phyloP scores from a whole-genome alignment of 1,284 basidiomycete genomes.

The Apiotrichum akiyoshidainum region DNA sequence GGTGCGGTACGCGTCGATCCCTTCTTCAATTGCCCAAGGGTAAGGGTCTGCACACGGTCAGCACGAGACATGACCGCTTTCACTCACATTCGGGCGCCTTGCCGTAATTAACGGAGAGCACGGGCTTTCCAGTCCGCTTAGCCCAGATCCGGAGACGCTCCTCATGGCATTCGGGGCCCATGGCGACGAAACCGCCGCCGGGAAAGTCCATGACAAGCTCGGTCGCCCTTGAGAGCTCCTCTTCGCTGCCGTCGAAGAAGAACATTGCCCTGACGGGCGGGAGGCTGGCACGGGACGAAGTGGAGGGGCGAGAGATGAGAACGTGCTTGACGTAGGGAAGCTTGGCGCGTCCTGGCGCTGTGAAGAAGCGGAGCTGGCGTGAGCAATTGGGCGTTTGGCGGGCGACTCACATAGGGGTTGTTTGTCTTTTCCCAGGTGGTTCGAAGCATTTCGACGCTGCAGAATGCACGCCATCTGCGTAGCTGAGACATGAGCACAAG shows the following conservation, averaged over 20 bases:
- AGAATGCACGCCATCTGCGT: constrained; percentile 81
- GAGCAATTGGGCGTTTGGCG: not conserved
- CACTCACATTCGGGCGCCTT: constrained; percentile 92
- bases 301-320: constrained; percentile 72
- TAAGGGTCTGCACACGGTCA: constrained; percentile 68
- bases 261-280: constrained; percentile 76
- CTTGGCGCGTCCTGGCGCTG: constrained; percentile 57
- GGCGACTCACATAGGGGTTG: constrained; percentile 73
- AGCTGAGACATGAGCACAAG: constrained; percentile 57
- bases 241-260: constrained; percentile 72
- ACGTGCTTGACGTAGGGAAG: constrained; percentile 72
- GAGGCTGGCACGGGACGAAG: constrained; percentile 66
- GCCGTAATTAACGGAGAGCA: constrained; percentile 87
- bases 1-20: constrained; percentile 81
- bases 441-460: constrained; percentile 92
- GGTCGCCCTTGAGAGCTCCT: constrained; percentile 64
- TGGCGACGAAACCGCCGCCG: constrained; percentile 93
- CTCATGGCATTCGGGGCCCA: constrained; percentile 92
- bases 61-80: not conserved
- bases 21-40: constrained; percentile 91
- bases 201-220: constrained; percentile 89
- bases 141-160: constrained; percentile 89
- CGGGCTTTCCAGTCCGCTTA: constrained; percentile 69
- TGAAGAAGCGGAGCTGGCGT: constrained; percentile 66
- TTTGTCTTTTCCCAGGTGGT: constrained; percentile 94